Base-by-base conservation (phyloP, 176 grass and related monocot species). In the Eleusine indica region DNA sequence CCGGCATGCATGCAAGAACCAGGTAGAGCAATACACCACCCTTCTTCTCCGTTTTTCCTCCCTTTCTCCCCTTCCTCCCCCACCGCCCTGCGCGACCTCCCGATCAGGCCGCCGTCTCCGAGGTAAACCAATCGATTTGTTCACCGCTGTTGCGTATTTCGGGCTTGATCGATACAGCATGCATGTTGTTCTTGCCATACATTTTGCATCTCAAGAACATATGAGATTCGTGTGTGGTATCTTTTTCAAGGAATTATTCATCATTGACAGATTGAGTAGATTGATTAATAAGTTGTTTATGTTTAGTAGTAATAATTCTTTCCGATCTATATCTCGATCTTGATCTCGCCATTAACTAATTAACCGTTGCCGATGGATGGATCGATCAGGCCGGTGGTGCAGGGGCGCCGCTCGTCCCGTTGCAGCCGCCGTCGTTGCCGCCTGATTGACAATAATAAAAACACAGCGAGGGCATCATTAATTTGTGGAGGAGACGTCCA, bases 1-100 rank as follows among this genome's bases (percentile, higher is more conserved):
- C 73, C 57, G 75, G 57, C 68, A 84, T 82, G 86, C 86, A 88
- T 70, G 72, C 64, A 68, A 15, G 47, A 84, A 44, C 87, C n/a
- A 18, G 61, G 65, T 35, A 35, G 32, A 35, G 72, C 39, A 3
- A 70, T 58, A 47, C 61, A 2, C 80, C 46, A 16, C 70, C 41
- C 44, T 77, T 62, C 66, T 47, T 56, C 75, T n/a, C 68, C 78
- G 28, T 35, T 19, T 38, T 11, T 75, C 41, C 51, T 30, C 61
- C 38, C 52, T n/a, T 38, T 75, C 53, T 41, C n/a, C 69, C 47
- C 11, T 1, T 12, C 19, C 66, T 1, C 41, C 54, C 54, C 9
- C 56, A 48, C 68, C 49, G 29, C 41, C 56, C 70, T 47, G 68
- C 21, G 64, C 46, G 66, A 79, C 72, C 81, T 73, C 48, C 39